Evolutionary conservation across 1,284 basidiomycete species (phyloP), one percentile per base, ranked within the genome.

Genomic region (Paramarasmius palmivorus): DNA sequence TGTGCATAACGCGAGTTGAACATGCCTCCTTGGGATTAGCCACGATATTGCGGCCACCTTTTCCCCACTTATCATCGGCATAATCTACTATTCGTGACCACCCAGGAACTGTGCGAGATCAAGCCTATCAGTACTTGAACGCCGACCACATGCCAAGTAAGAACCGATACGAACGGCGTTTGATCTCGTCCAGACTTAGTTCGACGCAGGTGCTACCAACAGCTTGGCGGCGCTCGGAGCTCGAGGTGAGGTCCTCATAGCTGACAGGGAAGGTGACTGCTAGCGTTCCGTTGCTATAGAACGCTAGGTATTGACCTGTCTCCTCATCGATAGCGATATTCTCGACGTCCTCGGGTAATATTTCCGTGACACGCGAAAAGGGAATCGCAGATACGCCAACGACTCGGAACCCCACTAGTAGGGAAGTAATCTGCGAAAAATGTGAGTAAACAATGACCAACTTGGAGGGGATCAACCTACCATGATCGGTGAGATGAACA

Each of bases 301-400:
- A 58, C 1, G 57, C 57, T 15, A 58, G 20, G 29, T 37, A 52
- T 20, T 54, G 47, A 20, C 49, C 38, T 12, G 40, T 35, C 15
- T 20, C n/a, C 25, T 58, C 57, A 42, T 58, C 54, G 22, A 58
- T 14, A 8, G 50, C 54, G 23, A 58, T 47, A 41, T 53, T 48
- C 4, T 39, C n/a, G 12, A 47, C 38, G 10, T 47, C 51, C 8
- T 26, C 38, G 39, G 56, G 56, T 17, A 57, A 52, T 14, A 20
- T 17, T 32, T 12, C 12, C 29, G 29, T 12, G 7, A 32, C 29
- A 6, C 12, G 7, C 6, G 29, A 32, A 12, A 32, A 32, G 12
- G 29, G 29, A 6, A 32, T 32, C 7, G 29, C 29, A 6, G 29
- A 32, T 32, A 32, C 29, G n/a, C n/a, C n/a, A n/a, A n/a, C n/a